These are phyloP conservation scores for Rhizoclosmatium globosum DNA, from an alignment of 192 early-diverging fungal species.

Conservation along the genomic window DNA sequence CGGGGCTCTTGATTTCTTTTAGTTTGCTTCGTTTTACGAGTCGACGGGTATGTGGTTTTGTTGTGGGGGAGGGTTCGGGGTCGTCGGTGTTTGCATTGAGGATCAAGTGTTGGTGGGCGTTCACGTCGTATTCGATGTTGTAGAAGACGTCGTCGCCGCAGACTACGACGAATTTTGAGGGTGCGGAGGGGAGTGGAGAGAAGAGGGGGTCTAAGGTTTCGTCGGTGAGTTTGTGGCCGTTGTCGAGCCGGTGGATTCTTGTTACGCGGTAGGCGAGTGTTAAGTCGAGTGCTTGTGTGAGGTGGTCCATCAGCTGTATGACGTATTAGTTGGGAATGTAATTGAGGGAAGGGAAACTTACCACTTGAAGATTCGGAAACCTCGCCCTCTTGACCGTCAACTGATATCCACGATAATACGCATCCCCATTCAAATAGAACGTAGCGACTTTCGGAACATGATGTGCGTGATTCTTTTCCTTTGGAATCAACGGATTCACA, in stretches of 20 bases:
- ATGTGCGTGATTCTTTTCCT: too few species aligned
- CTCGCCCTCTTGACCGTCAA: slow-evolving; percentile 48
- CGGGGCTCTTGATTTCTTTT: background rate
- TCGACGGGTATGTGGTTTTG: too few species aligned
- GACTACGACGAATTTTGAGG: slow-evolving; percentile 52
- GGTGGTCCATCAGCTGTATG: slow-evolving; percentile 57
- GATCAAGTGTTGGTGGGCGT: slow-evolving; percentile 26
- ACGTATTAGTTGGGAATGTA: background rate
- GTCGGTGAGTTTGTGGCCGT: slow-evolving; percentile 6
- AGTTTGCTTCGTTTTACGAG: background rate
- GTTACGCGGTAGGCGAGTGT: slow-evolving; percentile 46
- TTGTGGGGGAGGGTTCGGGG: too few species aligned
- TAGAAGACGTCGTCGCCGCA: slow-evolving; percentile 56
- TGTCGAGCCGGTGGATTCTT: slow-evolving; percentile 46
- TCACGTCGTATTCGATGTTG: slow-evolving; percentile 53
- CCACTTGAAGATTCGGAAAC: slow-evolving; percentile 52
- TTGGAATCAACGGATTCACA: too few species aligned
- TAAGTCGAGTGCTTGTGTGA: slow-evolving; percentile 52
- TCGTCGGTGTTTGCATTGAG: too few species aligned
- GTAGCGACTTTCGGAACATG: too few species aligned
- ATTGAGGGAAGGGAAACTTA: slow-evolving; percentile 27
- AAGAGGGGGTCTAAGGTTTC: slow-evolving; percentile 14
- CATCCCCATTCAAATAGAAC: too few species aligned
- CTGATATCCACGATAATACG: slow-evolving; percentile 56
- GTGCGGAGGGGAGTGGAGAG: background rate